These are phyloP conservation scores for Phialophora tarda DNA, from an alignment of 2,329 filamentous ascomycete species.

Conservation along the genomic window DNA sequence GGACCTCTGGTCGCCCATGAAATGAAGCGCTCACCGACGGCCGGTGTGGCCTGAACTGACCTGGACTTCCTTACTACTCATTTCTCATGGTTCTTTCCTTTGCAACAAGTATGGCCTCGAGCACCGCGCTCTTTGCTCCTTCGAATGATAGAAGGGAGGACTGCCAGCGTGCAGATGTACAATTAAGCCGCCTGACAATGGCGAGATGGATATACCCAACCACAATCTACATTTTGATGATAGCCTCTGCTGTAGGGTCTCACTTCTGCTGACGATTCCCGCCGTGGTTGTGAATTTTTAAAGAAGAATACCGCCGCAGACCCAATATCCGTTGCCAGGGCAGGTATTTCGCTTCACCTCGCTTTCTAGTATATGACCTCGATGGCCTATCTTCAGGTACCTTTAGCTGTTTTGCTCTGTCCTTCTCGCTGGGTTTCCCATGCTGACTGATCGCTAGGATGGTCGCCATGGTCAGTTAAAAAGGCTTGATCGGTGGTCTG, in stretches of 20 bases:
- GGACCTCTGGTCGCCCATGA: conserved; percentile 51
- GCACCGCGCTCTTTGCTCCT: conserved; percentile 54
- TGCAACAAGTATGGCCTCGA: neutral
- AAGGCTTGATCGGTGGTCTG: too few species aligned
- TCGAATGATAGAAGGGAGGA: neutral
- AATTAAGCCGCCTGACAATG: conserved; percentile 6
- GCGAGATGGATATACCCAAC: conserved; percentile 4
- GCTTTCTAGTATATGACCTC: too few species aligned
- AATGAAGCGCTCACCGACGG: neutral
- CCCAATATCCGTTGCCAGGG: too few species aligned
- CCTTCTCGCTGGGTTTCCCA: too few species aligned
- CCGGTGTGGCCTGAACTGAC: neutral
- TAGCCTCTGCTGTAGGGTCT: neutral
- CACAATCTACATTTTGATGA: neutral
- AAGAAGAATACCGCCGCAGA: neutral
- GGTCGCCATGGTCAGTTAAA: too few species aligned
- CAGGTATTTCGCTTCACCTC: too few species aligned
- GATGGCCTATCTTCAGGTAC: too few species aligned
- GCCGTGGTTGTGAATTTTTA: neutral
- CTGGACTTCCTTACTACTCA: neutral
- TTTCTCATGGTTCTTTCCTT: neutral
- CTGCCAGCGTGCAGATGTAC: conserved; percentile 4
- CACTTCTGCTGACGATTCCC: neutral
- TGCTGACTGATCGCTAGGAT: too few species aligned
- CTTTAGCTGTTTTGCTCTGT: too few species aligned